These are phyloP conservation scores for Styphnolobium japonicum DNA, from an alignment of 306 rosid species.

Conservation along the genomic window DNA sequence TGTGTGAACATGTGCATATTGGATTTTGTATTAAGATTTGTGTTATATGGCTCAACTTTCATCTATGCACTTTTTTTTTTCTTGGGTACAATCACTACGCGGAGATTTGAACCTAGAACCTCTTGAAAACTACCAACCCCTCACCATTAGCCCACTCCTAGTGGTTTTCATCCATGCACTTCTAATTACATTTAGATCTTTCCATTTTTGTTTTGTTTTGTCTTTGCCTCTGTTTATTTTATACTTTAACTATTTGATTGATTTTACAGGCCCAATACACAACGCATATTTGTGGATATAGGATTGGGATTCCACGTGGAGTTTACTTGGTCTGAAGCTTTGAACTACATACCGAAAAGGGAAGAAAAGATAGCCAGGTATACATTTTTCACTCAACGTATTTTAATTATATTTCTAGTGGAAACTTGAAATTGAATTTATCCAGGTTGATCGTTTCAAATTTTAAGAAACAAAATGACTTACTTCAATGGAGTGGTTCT, in stretches of 20 bases:
- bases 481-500: background rate
- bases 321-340: slow-evolving; percentile 92
- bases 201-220: background rate
- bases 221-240: too few relatives aligned
- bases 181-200: background rate
- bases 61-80: background rate
- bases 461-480: background rate
- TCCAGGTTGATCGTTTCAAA: background rate
- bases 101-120: background rate
- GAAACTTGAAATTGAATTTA: background rate
- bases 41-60: background rate
- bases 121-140: background rate
- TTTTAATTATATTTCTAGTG: background rate
- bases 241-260: background rate
- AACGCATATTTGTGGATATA: slow-evolving; percentile 71
- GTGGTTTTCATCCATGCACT: background rate
- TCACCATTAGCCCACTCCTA: background rate
- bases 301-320: slow-evolving; percentile 96
- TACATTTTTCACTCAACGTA: slow-evolving; percentile 1
- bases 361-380: slow-evolving; percentile 79
- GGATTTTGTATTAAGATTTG: background rate
- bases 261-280: slow-evolving; percentile 72
- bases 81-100: background rate
- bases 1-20: too few relatives aligned
- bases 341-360: slow-evolving; percentile 62